Evolutionary conservation across 371 early-diverging fungal genomes (phyloP), one percentile per base, ranked within the genome.

Genomic region (Actinomortierella wolfii): DNA sequence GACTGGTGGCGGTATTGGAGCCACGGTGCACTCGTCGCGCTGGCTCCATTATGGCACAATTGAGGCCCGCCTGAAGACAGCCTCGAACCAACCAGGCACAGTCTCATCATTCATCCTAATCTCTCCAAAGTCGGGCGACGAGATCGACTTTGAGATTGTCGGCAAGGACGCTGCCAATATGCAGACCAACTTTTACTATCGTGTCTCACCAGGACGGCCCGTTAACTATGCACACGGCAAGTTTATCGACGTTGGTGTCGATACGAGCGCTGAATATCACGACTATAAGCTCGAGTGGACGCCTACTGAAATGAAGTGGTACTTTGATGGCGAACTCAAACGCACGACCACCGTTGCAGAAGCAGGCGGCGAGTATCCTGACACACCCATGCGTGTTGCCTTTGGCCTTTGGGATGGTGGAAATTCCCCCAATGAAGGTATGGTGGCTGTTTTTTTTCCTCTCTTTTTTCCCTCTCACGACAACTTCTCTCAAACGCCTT

Each of bases 131-230:
- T 66, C 75, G 5, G 84, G 83, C 20, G 92, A 90, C 56, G 91
- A 90, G 62, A 87, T 90, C 53, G 92, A 90, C 70, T 89, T 81
- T 67, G 90, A 91, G 76, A 83, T 82, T 71, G 83, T 87, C 29
- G 89, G 89, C 39, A 62, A 61, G 23, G 76, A 83, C 59, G 68
- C 74, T 9, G 60, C 58, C 26, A 76, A 74, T 11, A 83, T 81
- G 23, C 84, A 89, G 74, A 77, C 89, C 58, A 89, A 89, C 81
- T 88, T 79, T 70, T 91, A 88, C 77, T 86, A 77, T 68, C 68
- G 81, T 58, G 85, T 84, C 40, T 57, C 75, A 29, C 79, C 81
- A 18, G 84, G 51, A 7, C 61, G 78, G 60, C 79, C 74, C 46
- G 83, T 68, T 39, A 77, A 81, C 61, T 71, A 73, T 46, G 18